phyloP scores from a whole-genome alignment of 495 filamentous ascomycete species.

The Amorphotheca resinae region DNA sequence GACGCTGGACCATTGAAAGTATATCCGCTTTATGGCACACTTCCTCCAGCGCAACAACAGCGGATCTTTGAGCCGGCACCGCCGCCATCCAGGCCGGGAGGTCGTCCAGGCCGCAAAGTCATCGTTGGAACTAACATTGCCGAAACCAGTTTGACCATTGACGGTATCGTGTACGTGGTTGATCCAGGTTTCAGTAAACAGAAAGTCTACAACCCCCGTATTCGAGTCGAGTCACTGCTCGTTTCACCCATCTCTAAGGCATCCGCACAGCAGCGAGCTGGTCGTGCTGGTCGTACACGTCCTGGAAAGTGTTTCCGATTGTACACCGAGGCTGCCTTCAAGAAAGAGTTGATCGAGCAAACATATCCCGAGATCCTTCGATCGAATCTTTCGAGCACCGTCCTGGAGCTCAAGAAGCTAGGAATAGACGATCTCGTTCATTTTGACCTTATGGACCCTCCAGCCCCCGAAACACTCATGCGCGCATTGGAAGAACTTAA shows the following conservation, averaged over 20 bases:
- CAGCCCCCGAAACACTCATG: conserved; percentile 97
- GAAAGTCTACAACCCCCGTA: conserved; percentile 96
- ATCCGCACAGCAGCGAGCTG: conserved; percentile 94
- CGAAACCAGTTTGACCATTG: conserved; percentile 93
- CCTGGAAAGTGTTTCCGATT: conserved; percentile 96
- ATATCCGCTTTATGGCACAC: conserved; percentile 87
- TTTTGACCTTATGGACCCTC: conserved; percentile 98
- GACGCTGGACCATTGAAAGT: conserved; percentile 83
- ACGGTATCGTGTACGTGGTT: conserved; percentile 97
- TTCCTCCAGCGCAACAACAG: conserved; percentile 88
- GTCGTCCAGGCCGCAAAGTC: conserved; percentile 82
- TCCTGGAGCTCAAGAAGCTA: conserved; percentile 94
- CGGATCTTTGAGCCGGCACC: conserved; percentile 88
- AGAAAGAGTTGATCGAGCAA: conserved; percentile 94
- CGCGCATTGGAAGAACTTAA: conserved; percentile 95
- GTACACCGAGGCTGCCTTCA: conserved; percentile 93
- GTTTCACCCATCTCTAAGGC: conserved; percentile 97
- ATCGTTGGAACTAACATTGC: conserved; percentile 97
- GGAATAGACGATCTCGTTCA: conserved; percentile 94
- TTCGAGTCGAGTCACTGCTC: conserved; percentile 88
- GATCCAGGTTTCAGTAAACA: conserved; percentile 99
- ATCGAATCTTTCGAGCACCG: conserved; percentile 87
- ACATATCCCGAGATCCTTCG: conserved; percentile 93
- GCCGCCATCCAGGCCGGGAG: conserved; percentile 53
- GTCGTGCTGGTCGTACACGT: conserved; percentile 95